These are phyloP conservation scores for Cordyceps cateniannulata DNA, from an alignment of 2,329 filamentous ascomycete species.

Conservation along the genomic window DNA sequence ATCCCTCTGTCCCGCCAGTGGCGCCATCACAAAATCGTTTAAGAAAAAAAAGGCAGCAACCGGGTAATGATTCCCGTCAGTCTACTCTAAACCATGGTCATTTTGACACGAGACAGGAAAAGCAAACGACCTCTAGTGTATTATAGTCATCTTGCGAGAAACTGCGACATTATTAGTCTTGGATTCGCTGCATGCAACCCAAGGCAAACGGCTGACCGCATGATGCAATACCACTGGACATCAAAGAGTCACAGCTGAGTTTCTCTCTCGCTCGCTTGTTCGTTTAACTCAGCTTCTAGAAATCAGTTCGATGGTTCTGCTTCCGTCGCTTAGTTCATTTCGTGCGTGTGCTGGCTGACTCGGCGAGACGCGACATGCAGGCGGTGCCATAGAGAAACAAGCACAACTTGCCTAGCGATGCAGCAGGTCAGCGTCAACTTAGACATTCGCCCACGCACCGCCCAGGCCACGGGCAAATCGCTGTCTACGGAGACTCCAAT, in stretches of 20 bases:
- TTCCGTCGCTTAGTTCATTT: not conserved
- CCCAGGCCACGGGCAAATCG: not conserved
- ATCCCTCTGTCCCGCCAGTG: not conserved
- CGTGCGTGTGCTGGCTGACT: not conserved
- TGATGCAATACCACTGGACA: not conserved
- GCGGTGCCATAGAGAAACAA: not conserved
- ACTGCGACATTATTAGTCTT: not conserved
- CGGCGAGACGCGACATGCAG: not conserved
- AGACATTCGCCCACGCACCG: constrained; percentile 1
- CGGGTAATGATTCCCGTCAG: too few species aligned
- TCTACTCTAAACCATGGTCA: not conserved
- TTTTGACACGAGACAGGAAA: not conserved
- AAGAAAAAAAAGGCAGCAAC: too few species aligned
- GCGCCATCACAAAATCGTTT: not conserved
- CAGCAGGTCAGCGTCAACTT: not conserved
- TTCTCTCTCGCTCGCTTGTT: not conserved
- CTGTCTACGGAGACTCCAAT: not conserved
- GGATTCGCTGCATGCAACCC: not conserved
- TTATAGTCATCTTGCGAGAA: not conserved
- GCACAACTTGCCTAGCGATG: not conserved
- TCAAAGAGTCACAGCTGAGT: not conserved
- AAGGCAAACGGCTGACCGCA: constrained; percentile 1
- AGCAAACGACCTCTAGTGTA: not conserved
- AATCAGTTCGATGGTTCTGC: not conserved
- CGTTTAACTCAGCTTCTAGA: not conserved